Base-by-base conservation (phyloP, 345 rosid species). In the Anacardium occidentale region DNA sequence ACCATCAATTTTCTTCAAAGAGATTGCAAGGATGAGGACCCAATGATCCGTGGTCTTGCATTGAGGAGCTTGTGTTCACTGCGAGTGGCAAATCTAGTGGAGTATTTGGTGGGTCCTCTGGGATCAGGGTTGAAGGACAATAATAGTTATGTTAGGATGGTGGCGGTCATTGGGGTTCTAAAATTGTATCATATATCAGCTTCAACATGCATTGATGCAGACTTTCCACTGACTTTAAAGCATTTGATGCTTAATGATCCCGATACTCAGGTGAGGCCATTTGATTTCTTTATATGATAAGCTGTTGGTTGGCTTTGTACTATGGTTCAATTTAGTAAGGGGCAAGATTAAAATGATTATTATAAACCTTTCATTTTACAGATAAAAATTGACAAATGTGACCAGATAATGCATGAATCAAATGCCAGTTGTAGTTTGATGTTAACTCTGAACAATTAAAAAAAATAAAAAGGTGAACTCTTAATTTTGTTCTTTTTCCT, bases 31-130 rank as follows among this genome's bases (percentile, higher is more conserved):
- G 99, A 95, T 66, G 88, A 92, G 72, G 98, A 92, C 44, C 98
- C 99, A 8, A 92, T 95, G 90, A 95, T 95, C 78, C 89, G 99
- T 45, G 98, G 98, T 73, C 91, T 95, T 44, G 99, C 99, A 40
- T 72, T 95, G 70, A 83, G 99, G 79, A 92, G 99, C 68, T 83
- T 95, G 85, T 88, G 94, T 58, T 95, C 99, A 0, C 75, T 95
- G 60, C 87, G 96, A 62, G 96, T 92, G 64, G 87, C 93, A 0
- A 95, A 95, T 78, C 82, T 95, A 56, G 99, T 95, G 73, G 99
- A 95, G 86, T 92, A 95, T 83, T 81, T 95, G 87, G 96, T 95
- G 42, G 99, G 98, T 63, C 99, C 99, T 17, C 74, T 95, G 79
- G 96, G 82, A 56, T 80, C 87, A 10, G 98, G 98, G 29, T 82